phyloP scores from a whole-genome alignment of 2,329 filamentous ascomycete species.

The Aspergillus proliferans region DNA sequence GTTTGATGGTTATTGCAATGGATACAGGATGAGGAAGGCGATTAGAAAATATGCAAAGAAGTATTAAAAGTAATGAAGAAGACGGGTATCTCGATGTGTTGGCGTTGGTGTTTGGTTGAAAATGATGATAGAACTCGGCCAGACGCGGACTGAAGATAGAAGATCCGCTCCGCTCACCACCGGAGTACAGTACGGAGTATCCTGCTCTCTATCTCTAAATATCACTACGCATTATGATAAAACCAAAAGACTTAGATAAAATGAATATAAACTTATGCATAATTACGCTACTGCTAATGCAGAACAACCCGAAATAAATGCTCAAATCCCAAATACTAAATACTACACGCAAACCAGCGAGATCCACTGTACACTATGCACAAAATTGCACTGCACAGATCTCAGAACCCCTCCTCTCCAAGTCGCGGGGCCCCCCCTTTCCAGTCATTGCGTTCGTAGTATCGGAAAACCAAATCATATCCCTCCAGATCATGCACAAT shows the following conservation, averaged over 20 bases:
- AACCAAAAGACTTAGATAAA: too few relatives aligned
- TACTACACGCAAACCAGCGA: not conserved
- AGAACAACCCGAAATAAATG: too few relatives aligned
- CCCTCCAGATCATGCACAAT: slow-evolving; percentile 97
- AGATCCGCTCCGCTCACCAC: slow-evolving; percentile 2
- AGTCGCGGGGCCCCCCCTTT: slow-evolving; percentile 58
- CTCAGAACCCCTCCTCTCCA: slow-evolving; percentile 42
- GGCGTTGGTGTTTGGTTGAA: not conserved
- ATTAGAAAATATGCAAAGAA: too few relatives aligned
- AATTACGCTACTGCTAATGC: too few relatives aligned
- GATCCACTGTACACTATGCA: not conserved
- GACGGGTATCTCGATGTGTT: too few relatives aligned
- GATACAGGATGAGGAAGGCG: too few relatives aligned
- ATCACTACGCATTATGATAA: too few relatives aligned
- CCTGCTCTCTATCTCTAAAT: too few relatives aligned
- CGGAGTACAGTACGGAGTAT: too few relatives aligned
- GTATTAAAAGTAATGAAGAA: too few relatives aligned
- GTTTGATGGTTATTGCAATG: too few relatives aligned
- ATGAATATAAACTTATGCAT: too few relatives aligned
- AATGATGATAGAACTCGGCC: slow-evolving; percentile 1
- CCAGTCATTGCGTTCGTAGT: slow-evolving; percentile 88
- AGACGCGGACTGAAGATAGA: not conserved
- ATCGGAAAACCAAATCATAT: slow-evolving; percentile 93
- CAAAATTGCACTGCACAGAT: slow-evolving; percentile 10
- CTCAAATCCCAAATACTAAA: not conserved